Base-by-base conservation (phyloP, 2,329 filamentous ascomycete genomes). In the Colletotrichum costaricense region DNA sequence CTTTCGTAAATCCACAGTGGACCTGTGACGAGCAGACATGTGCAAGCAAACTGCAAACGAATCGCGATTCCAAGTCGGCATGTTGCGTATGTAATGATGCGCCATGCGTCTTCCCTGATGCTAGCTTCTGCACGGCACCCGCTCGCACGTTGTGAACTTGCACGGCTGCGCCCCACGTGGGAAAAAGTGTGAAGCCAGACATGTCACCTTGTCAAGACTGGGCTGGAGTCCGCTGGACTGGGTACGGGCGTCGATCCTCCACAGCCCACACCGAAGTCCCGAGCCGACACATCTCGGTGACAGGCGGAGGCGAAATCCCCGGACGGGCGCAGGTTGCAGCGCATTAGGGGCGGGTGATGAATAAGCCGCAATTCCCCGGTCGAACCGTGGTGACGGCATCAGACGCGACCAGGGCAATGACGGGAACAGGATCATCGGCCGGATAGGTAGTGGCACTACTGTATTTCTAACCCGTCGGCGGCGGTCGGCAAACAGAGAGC, bases 241-340 rank as follows among this genome's bases (percentile, higher is more conserved):
- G 69, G 57, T 58, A 55, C 67, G 57, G 26, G 19, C 42, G 69
- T 74, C 72, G 69, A 74, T 74, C 69, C 68, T 74, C 69, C 72
- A 72, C 72, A 74, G 33, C 24, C 67, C 59, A 71, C 55, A 72
- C 68, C 63, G 71, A 71, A n/a, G 49, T 52, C 38, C 68, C 62
- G 63, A 72, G 68, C 69, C 72, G 72, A 73, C 11, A 24, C 49
- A 26, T 38, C 67, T 73, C 67, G 71, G 71, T 73, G 67, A 73
- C 67, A 70, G 49, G 62, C 70, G 55, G 60, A 69, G 35, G 56
- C n/a, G 56, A 38, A 54, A 38, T 12, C 26, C 63, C 63, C 54
- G 55, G 55, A 22, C 8, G 67, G 35, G 56, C 62, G 60, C 56
- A 60, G 35, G 66, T 59, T 65, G 60, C 70, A 73, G 70, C 54